Percentiles rank a stretch among this genome's conserved stretches.
Conservation (phyloP, 1,284 basidiomycete species). For the Leccinum solheimii region DNA sequence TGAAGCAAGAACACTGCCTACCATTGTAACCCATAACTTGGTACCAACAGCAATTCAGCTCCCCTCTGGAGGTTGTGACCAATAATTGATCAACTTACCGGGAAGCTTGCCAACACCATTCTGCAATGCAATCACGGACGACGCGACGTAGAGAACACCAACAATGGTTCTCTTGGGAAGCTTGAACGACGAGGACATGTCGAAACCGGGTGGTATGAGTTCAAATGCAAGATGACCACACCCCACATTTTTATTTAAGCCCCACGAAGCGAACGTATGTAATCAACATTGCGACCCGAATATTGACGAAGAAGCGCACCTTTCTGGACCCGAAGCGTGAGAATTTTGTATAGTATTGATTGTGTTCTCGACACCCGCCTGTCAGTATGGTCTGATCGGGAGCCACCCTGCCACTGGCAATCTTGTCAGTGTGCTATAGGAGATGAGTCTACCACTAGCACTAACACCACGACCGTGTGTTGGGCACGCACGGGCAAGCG, state of each 20-base stretch:
- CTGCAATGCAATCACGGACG: slow-evolving; percentile 20
- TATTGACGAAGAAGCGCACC: slow-evolving; percentile 1
- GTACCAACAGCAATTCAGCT: slow-evolving; percentile 9
- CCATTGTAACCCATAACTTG: slow-evolving; percentile 36
- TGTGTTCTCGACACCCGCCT: too few species aligned
- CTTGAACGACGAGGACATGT: slow-evolving; percentile 20
- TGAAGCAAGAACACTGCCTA: slow-evolving; percentile 9
- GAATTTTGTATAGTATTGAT: not conserved
- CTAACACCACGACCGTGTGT: not conserved
- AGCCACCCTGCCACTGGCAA: not conserved
- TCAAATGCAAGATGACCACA: not conserved
- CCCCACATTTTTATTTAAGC: slow-evolving; percentile 18
- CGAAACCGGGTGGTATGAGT: not conserved
- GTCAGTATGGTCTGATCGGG: not conserved
- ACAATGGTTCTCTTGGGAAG: slow-evolving; percentile 1
- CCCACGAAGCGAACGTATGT: not conserved
- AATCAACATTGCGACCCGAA: not conserved
- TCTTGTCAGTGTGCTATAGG: not conserved
- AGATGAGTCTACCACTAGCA: not conserved
- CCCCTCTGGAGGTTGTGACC: not conserved
- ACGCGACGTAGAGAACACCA: slow-evolving; percentile 18
- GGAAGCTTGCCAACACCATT: slow-evolving; percentile 37
- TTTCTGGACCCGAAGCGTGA: not conserved
- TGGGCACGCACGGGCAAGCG: not conserved
- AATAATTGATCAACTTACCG: slow-evolving; percentile 16